phyloP scores from a whole-genome alignment of 1,284 basidiomycete species.

The Ustilago curta region DNA sequence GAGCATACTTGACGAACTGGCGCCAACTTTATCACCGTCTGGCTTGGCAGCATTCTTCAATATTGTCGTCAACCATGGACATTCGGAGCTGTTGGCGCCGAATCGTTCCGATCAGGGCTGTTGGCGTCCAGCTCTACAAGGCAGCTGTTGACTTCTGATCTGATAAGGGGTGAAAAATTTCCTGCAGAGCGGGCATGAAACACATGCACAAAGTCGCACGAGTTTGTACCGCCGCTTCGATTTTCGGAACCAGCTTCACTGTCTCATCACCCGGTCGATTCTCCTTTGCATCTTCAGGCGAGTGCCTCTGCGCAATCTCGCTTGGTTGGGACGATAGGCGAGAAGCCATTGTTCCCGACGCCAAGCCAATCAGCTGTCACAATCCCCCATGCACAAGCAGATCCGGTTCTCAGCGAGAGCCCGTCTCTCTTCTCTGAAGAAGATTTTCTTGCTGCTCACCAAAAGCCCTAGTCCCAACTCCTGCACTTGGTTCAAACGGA shows the following conservation, averaged over 20 bases:
- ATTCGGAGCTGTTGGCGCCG: background rate
- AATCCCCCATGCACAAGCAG: background rate
- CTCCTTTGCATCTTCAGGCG: constrained; percentile 6
- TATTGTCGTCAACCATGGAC: background rate
- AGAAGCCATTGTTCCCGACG: background rate
- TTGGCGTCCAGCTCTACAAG: too few species aligned
- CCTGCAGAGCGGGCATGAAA: background rate
- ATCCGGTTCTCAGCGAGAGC: background rate
- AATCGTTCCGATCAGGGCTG: too few species aligned
- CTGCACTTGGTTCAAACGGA: too few species aligned
- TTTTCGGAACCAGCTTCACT: background rate
- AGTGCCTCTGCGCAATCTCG: background rate
- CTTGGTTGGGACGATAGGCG: background rate
- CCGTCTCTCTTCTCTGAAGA: background rate
- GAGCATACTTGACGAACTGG: background rate
- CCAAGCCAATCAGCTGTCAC: constrained; percentile 4
- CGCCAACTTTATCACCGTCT: background rate
- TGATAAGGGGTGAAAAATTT: background rate
- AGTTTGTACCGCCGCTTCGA: constrained; percentile 7
- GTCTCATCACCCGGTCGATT: constrained; percentile 14
- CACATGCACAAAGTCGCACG: background rate
- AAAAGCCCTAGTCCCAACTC: too few species aligned
- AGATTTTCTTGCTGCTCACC: too few species aligned
- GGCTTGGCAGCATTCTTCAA: too few species aligned
- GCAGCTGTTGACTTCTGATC: background rate